Percentiles rank a stretch among this genome's conserved stretches.
These are phyloP conservation scores for Sarocladium kiliense DNA, from an alignment of 2,329 filamentous ascomycete species.

Conservation along the genomic window DNA sequence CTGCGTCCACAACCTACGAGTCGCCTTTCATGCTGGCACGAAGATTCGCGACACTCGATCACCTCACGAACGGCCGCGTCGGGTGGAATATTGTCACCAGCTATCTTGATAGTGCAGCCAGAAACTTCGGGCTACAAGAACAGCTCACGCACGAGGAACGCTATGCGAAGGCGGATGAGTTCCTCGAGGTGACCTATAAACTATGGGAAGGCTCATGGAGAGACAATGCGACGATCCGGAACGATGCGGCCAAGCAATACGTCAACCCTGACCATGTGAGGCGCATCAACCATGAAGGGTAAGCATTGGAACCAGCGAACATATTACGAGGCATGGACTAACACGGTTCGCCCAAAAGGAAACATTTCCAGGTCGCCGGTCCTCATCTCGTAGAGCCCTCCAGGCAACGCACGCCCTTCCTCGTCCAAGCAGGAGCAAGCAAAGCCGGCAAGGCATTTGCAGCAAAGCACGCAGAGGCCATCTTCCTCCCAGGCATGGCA, in stretches of 20 bases:
- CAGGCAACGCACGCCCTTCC: slow-evolving; percentile 39
- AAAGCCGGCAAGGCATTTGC: slow-evolving; percentile 40
- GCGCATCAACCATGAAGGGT: slow-evolving; percentile 28
- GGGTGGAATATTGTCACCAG: slow-evolving; percentile 47
- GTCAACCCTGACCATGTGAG: slow-evolving; percentile 27
- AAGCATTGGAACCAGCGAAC: neutral
- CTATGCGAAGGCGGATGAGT: slow-evolving; percentile 42
- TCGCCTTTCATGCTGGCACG: slow-evolving; percentile 27
- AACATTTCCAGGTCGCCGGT: slow-evolving; percentile 25
- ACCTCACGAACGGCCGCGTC: slow-evolving; percentile 28
- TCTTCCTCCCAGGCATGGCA: slow-evolving; percentile 39
- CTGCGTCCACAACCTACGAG: slow-evolving; percentile 30
- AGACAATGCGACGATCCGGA: slow-evolving; percentile 27
- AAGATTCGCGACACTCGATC: slow-evolving; percentile 28
- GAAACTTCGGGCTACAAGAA: slow-evolving; percentile 38
- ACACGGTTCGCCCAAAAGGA: neutral
- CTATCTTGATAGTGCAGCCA: slow-evolving; percentile 40
- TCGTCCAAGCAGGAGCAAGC: slow-evolving; percentile 41
- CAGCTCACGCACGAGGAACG: slow-evolving; percentile 43
- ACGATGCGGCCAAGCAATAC: slow-evolving; percentile 21
- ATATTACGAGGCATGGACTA: neutral
- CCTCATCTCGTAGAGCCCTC: slow-evolving; percentile 40
- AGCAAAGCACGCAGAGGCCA: slow-evolving; percentile 22
- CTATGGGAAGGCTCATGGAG: slow-evolving; percentile 48
- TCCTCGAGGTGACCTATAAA: slow-evolving; percentile 38